These are phyloP conservation scores for Pichia sp. DNA, from an alignment of 1,139 yeast genomes.

Conservation along the genomic window DNA sequence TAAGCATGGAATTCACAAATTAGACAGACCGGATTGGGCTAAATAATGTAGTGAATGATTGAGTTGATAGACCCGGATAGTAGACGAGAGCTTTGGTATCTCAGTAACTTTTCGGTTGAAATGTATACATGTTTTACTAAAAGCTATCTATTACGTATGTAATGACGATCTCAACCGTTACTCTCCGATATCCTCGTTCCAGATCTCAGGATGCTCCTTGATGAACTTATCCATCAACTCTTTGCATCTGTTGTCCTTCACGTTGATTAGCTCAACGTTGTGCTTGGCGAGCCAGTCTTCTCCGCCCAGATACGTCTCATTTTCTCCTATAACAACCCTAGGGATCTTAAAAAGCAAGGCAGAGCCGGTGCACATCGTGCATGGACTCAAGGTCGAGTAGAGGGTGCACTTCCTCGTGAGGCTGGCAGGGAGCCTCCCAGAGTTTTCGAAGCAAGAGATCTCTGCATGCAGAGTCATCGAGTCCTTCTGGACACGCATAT, in stretches of 20 bases:
- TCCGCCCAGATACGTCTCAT: constrained; percentile 69
- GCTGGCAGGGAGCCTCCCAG: constrained; percentile 74
- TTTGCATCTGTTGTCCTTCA: constrained; percentile 65
- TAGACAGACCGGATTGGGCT: no score
- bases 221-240: constrained; percentile 74
- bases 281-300: constrained; percentile 63
- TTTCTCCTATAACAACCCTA: constrained; percentile 86
- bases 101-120: no score
- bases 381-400: constrained; percentile 90
- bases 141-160: no score
- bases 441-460: constrained; percentile 80
- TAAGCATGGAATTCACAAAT: no score
- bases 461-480: constrained; percentile 89
- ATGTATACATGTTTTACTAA: no score
- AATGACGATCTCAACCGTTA: neutral
- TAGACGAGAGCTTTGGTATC: no score
- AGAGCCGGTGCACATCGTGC: constrained; percentile 94
- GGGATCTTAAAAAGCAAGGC: constrained; percentile 81
- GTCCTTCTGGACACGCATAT: constrained; percentile 75
- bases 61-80: no score
- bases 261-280: constrained; percentile 72
- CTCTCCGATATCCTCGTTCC: constrained; percentile 88
- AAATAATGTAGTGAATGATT: no score
- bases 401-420: constrained; percentile 68
- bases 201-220: constrained; percentile 67